Evolutionary conservation across 768 basidiomycete genomes (phyloP).

Genomic region (Mycena olivaceomarginata): DNA sequence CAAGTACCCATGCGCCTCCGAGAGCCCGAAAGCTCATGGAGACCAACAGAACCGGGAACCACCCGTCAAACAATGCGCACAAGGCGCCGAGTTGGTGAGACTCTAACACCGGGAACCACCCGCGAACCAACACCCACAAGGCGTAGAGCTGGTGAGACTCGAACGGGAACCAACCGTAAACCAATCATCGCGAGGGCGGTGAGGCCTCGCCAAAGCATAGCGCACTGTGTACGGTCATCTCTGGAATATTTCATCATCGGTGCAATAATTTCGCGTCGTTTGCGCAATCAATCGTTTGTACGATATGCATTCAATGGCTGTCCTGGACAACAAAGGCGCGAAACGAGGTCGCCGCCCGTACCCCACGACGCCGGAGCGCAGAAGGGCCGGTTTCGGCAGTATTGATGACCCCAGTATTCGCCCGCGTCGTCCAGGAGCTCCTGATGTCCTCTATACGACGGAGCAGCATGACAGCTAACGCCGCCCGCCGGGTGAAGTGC

Average conservation of each 20-base stretch:
- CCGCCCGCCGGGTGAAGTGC: slow-evolving; percentile 11
- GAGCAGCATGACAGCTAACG: slow-evolving; percentile 17
- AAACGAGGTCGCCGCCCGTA: slow-evolving; percentile 34
- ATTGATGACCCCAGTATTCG: slow-evolving; percentile 19
- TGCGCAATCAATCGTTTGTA: neutral
- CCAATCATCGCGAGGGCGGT: slow-evolving; percentile 23
- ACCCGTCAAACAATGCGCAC: slow-evolving; percentile 23
- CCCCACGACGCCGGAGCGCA: slow-evolving; percentile 20
- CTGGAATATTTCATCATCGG: no score
- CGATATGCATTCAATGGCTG: slow-evolving; percentile 15
- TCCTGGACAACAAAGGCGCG: slow-evolving; percentile 29
- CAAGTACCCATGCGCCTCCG: neutral
- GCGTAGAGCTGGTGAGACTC: slow-evolving; percentile 36
- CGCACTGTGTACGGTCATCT: neutral
- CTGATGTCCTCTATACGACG: slow-evolving; percentile 18
- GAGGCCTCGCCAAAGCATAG: slow-evolving; percentile 28
- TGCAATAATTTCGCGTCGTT: neutral
- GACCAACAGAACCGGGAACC: slow-evolving; percentile 27
- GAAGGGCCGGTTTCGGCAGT: slow-evolving; percentile 20
- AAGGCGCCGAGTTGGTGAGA: slow-evolving; percentile 33
- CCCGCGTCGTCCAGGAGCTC: slow-evolving; percentile 30
- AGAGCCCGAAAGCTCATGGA: neutral
- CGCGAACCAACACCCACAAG: slow-evolving; percentile 14
- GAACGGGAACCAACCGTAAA: slow-evolving; percentile 34
- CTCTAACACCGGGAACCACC: slow-evolving; percentile 39